Evolutionary conservation across 768 basidiomycete species (phyloP).

Genomic region (Auricularia sp.): DNA sequence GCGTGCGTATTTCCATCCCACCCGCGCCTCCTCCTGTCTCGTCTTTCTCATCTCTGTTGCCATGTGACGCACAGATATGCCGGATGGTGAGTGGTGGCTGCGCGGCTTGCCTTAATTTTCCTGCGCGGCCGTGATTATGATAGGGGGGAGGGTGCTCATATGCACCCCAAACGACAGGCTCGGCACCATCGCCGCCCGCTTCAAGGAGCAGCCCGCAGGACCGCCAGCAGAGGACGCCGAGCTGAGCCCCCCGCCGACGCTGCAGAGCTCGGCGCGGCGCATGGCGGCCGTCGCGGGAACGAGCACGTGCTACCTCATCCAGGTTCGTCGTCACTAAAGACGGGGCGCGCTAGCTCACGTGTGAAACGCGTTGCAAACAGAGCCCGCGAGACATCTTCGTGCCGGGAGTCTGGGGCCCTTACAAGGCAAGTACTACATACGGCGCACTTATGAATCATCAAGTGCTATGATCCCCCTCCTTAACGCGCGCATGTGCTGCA

Average conservation of each 20-base stretch:
- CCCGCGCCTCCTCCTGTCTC: background rate
- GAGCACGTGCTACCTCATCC: slow-evolving; percentile 90
- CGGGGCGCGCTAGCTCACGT: background rate
- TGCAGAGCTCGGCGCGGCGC: slow-evolving; percentile 70
- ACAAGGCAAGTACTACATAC: slow-evolving; percentile 33
- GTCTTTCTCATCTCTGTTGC: background rate
- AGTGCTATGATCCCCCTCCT: too few species aligned
- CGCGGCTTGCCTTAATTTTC: slow-evolving; percentile 9
- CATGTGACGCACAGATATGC: too few species aligned
- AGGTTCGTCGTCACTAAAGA: slow-evolving; percentile 22
- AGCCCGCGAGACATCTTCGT: slow-evolving; percentile 80
- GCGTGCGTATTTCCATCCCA: slow-evolving; percentile 43
- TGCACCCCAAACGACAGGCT: slow-evolving; percentile 65
- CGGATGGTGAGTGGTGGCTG: too few species aligned
- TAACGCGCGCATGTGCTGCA: slow-evolving; percentile 19
- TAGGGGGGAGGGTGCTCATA: too few species aligned
- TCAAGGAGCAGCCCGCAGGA: slow-evolving; percentile 36
- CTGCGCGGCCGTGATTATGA: too few species aligned
- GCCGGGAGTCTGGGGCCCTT: slow-evolving; percentile 87
- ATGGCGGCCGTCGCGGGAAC: slow-evolving; percentile 93
- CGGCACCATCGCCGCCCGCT: slow-evolving; percentile 83
- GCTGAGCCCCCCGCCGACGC: slow-evolving; percentile 2
- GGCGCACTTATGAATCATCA: too few species aligned
- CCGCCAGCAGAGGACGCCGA: slow-evolving; percentile 28
- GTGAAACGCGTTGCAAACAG: slow-evolving; percentile 23